Percentiles rank a stretch among this genome's conserved stretches.
Evolutionary conservation across 257 asterid genomes (phyloP).

Genomic region (Nemophila menziesii): DNA sequence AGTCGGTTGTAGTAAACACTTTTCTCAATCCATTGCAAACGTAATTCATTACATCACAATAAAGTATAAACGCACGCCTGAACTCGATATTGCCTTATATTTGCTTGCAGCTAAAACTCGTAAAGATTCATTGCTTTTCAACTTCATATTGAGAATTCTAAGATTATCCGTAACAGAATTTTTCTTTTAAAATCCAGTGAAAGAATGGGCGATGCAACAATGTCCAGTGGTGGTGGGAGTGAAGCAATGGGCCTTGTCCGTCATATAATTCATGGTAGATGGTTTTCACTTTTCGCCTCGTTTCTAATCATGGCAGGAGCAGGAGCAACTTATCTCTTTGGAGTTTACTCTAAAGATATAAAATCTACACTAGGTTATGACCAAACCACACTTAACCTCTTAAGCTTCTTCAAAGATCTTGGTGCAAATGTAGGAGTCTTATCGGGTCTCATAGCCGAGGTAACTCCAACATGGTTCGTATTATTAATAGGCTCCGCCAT

Average conservation of each 20-base stretch:
- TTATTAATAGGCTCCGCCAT: slow-evolving; percentile 5
- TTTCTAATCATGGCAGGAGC: slow-evolving; percentile 9
- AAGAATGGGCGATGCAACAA: not conserved
- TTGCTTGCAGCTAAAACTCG: too few species aligned
- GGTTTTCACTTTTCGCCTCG: slow-evolving; percentile 8
- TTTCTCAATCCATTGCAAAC: too few species aligned
- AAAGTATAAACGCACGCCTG: too few species aligned
- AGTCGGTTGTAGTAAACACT: too few species aligned
- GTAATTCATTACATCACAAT: too few species aligned
- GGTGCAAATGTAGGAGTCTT: slow-evolving; percentile 8
- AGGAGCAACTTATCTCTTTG: slow-evolving; percentile 8
- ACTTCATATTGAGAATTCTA: too few species aligned
- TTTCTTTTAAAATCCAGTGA: too few species aligned
- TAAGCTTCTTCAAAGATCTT: slow-evolving; percentile 9
- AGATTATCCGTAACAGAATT: too few species aligned
- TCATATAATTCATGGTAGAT: not conserved
- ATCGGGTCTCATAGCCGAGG: slow-evolving; percentile 9
- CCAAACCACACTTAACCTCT: slow-evolving; percentile 7
- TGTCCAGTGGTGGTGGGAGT: not conserved
- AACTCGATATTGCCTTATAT: too few species aligned
- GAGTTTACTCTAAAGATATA: slow-evolving; percentile 8
- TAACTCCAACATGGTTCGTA: slow-evolving; percentile 8
- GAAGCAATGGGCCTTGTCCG: not conserved
- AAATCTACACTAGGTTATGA: slow-evolving; percentile 7
- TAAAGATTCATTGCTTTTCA: too few species aligned